Percentiles rank a stretch among this genome's conserved stretches.
Conservation (phyloP, 2,329 filamentous ascomycete species). For the Fusarium sulawesiense region DNA sequence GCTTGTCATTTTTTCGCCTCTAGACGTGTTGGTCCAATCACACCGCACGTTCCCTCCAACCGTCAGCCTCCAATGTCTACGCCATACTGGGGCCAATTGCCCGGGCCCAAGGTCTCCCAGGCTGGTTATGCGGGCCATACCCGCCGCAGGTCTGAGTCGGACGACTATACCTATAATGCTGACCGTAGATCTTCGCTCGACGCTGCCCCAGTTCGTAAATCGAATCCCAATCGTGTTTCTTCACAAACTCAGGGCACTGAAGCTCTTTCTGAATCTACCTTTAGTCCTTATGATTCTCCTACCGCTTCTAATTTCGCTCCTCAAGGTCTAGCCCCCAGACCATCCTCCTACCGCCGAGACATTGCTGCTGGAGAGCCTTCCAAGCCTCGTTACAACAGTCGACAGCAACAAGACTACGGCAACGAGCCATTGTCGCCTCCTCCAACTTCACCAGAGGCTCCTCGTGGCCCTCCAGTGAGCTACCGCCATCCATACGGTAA, state of each 20-base stretch:
- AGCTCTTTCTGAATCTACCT: conserved; percentile 67
- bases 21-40: conserved; percentile 44
- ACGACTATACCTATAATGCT: conserved; percentile 47
- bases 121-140: conserved; percentile 43
- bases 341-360: conserved; percentile 66
- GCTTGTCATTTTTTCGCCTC: conserved; percentile 17
- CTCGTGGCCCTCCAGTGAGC: conserved; percentile 68
- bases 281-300: conserved; percentile 68
- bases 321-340: conserved; percentile 68
- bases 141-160: conserved; percentile 53
- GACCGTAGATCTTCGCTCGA: conserved; percentile 51
- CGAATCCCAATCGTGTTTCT: conserved; percentile 65
- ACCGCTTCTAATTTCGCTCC: conserved; percentile 61
- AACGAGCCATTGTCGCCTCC: conserved; percentile 53
- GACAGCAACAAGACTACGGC: conserved; percentile 53
- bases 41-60: conserved; percentile 31
- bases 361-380: conserved; percentile 56
- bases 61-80: conserved; percentile 56
- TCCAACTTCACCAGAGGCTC: conserved; percentile 70
- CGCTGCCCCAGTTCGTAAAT: conserved; percentile 56
- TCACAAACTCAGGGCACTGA: conserved; percentile 67
- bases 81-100: conserved; percentile 70
- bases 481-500: conserved; percentile 62
- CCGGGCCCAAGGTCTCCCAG: conserved; percentile 57
- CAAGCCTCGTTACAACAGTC: conserved; percentile 55